These are phyloP conservation scores for Onygenales sp. DNA, from an alignment of 2,329 filamentous ascomycete species.

Conservation along the genomic window DNA sequence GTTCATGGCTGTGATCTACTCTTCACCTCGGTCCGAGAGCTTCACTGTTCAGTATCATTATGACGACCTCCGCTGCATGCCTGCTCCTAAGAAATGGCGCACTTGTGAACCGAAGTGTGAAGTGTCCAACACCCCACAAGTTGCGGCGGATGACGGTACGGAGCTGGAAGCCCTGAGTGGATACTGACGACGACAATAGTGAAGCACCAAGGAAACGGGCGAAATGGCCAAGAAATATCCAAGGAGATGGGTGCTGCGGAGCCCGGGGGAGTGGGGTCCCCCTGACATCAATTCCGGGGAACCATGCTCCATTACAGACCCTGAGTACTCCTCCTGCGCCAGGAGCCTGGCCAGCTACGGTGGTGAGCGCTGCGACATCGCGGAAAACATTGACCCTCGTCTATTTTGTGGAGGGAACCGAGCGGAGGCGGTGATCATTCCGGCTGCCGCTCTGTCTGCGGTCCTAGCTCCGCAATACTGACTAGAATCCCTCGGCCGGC, in stretches of 20 bases:
- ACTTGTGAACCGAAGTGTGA: neutral
- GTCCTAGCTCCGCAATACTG: no score
- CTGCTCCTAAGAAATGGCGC: neutral
- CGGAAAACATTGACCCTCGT: no score
- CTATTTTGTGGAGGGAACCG: no score
- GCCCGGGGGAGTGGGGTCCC: neutral
- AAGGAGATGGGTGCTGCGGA: neutral
- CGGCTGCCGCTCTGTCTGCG: no score
- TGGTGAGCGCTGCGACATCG: no score
- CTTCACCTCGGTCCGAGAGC: neutral
- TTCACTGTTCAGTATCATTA: constrained; percentile 1
- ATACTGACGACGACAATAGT: neutral
- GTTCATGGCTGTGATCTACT: constrained; percentile 1
- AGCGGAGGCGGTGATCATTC: no score
- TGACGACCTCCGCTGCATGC: neutral
- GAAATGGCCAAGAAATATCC: neutral
- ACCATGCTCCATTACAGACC: no score
- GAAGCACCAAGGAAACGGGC: neutral
- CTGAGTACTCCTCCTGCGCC: no score
- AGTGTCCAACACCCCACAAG: neutral
- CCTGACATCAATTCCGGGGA: no score
- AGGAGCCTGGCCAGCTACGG: no score
- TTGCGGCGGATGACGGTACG: neutral
- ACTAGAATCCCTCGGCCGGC: no score
- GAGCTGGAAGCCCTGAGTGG: neutral